These are phyloP conservation scores for Sclerotinia subarctica DNA, from an alignment of 2,329 filamentous ascomycete genomes.

Conservation along the genomic window DNA sequence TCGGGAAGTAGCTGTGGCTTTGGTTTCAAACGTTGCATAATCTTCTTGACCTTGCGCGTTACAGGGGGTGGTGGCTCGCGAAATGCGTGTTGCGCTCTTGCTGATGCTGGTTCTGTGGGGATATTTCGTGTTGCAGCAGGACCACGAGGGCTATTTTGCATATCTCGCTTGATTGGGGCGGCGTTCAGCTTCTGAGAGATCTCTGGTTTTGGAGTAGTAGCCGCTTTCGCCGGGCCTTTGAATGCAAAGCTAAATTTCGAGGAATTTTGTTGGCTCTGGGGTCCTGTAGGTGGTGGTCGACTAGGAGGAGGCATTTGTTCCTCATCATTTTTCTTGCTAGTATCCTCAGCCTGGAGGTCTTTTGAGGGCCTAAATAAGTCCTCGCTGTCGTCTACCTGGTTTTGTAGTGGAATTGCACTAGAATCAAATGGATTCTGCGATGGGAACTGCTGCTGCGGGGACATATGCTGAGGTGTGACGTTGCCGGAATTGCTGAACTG, in stretches of 20 bases:
- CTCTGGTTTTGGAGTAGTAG: slow-evolving; percentile 56
- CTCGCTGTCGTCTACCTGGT: slow-evolving; percentile 49
- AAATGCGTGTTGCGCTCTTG: slow-evolving; percentile 39
- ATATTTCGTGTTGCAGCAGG: slow-evolving; percentile 44
- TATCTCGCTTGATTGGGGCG: slow-evolving; percentile 30
- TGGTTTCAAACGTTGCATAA: slow-evolving; percentile 66
- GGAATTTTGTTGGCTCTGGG: slow-evolving; percentile 40
- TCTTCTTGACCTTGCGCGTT: slow-evolving; percentile 60
- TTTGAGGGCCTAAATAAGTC: slow-evolving; percentile 62
- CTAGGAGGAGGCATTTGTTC: slow-evolving; percentile 53
- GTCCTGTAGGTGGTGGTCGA: slow-evolving; percentile 47
- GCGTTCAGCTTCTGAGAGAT: slow-evolving; percentile 69
- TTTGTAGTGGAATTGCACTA: slow-evolving; percentile 36
- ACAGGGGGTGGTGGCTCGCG: slow-evolving; percentile 41
- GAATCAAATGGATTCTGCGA: slow-evolving; percentile 28
- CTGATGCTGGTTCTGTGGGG: slow-evolving; percentile 54
- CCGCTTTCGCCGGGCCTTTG: slow-evolving; percentile 66
- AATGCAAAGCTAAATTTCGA: slow-evolving; percentile 92
- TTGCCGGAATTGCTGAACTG: slow-evolving; percentile 42
- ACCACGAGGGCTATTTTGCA: slow-evolving; percentile 38
- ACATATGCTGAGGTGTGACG: slow-evolving; percentile 37
- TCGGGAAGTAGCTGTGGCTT: slow-evolving; percentile 70
- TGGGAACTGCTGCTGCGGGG: slow-evolving; percentile 36
- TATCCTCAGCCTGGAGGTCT: slow-evolving; percentile 63
- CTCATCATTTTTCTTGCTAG: slow-evolving; percentile 46